Percentiles rank a stretch among this genome's conserved stretches.
These are phyloP conservation scores for Chytriomyces sp. DNA, from an alignment of 192 early-diverging fungal species.

Conservation along the genomic window DNA sequence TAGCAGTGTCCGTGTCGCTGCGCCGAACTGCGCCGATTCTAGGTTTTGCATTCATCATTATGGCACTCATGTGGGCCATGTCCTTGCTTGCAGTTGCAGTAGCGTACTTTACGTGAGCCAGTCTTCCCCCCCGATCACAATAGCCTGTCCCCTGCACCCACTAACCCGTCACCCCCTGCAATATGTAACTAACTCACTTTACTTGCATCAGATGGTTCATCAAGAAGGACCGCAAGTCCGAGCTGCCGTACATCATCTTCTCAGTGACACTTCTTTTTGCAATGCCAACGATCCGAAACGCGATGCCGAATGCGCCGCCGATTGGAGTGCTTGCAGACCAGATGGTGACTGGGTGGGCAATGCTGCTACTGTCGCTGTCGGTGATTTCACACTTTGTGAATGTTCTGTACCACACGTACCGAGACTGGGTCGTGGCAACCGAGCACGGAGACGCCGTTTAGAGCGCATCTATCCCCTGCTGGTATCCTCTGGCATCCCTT, in stretches of 20 bases:
- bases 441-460: no score
- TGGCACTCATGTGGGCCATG: constrained; percentile 21
- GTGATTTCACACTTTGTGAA: constrained; percentile 24
- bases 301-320: constrained; percentile 23
- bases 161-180: no score
- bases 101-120: not conserved
- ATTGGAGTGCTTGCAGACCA: constrained; percentile 23
- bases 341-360: constrained; percentile 26
- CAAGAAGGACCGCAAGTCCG: constrained; percentile 4
- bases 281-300: constrained; percentile 24
- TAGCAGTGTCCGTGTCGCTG: not conserved
- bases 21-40: not conserved
- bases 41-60: constrained; percentile 12
- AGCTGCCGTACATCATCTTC: constrained; percentile 14
- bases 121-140: no score
- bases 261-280: constrained; percentile 18
- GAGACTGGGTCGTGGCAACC: no score
- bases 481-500: no score
- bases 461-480: no score
- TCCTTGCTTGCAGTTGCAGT: not conserved
- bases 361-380: constrained; percentile 2
- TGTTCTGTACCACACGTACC: not conserved
- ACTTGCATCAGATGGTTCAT: not conserved
- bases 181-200: no score
- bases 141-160: no score